Evolutionary conservation across 352 stramenopile species (phyloP).

Genomic region (Pythium biforme): DNA sequence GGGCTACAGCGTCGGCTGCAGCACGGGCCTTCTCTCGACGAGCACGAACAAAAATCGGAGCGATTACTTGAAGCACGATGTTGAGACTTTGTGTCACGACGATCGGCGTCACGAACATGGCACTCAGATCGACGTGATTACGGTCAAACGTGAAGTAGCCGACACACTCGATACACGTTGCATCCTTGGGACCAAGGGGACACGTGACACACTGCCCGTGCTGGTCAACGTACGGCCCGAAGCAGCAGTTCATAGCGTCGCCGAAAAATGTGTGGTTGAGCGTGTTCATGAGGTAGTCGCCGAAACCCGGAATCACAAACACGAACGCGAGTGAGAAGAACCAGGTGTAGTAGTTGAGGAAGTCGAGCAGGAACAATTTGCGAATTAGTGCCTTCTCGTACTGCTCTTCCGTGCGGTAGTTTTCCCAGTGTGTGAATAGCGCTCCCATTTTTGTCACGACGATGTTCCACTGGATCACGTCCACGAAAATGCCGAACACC

Average conservation of each 20-base stretch:
- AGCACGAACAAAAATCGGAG: slow-evolving; percentile 66
- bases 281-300: slow-evolving; percentile 83
- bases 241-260: slow-evolving; percentile 86
- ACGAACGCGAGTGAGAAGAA: slow-evolving; percentile 90
- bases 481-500: slow-evolving; percentile 85
- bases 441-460: slow-evolving; percentile 85
- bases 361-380: slow-evolving; percentile 85
- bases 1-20: slow-evolving; percentile 54
- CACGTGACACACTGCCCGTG: slow-evolving; percentile 62
- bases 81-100: slow-evolving; percentile 83
- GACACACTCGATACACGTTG: slow-evolving; percentile 69
- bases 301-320: slow-evolving; percentile 82
- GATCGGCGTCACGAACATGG: slow-evolving; percentile 87
- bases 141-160: slow-evolving; percentile 85
- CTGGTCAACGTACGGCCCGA: slow-evolving; percentile 80
- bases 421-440: slow-evolving; percentile 88
- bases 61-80: slow-evolving; percentile 64
- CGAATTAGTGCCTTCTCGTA: slow-evolving; percentile 81
- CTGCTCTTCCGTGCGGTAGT: slow-evolving; percentile 83
- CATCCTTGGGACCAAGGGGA: slow-evolving; percentile 63
- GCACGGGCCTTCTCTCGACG: slow-evolving; percentile 58
- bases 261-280: slow-evolving; percentile 82
- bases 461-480: slow-evolving; percentile 89
- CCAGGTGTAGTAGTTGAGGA: slow-evolving; percentile 92
- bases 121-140: slow-evolving; percentile 77